These are phyloP conservation scores for Kuraishia piskuri DNA, from an alignment of 805 yeast species.

Conservation along the genomic window DNA sequence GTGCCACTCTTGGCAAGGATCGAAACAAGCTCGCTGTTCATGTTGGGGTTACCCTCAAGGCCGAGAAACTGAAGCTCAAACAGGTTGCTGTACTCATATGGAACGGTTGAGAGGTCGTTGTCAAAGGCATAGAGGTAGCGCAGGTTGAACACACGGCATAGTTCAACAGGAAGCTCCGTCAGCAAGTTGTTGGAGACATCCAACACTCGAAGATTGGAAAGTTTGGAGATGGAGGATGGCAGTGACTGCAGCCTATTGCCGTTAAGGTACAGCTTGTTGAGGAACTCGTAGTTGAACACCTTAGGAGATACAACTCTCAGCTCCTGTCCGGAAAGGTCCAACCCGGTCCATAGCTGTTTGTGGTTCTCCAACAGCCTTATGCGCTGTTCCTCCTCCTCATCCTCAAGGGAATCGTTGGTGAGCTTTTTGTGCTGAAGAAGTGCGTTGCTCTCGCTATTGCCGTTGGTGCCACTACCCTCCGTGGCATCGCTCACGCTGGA, in stretches of 20 bases:
- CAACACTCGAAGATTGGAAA: constrained; percentile 68
- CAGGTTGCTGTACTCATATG: constrained; percentile 78
- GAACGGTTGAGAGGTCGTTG: constrained; percentile 67
- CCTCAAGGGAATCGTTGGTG: constrained; percentile 24
- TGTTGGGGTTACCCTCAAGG: constrained; percentile 78
- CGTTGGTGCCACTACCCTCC: constrained; percentile 13
- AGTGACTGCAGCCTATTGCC: constrained; percentile 68
- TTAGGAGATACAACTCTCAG: constrained; percentile 61
- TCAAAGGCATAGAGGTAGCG: constrained; percentile 83
- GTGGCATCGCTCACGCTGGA: constrained; percentile 20
- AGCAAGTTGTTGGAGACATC: constrained; percentile 79
- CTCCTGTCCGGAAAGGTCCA: constrained; percentile 89
- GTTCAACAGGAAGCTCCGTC: constrained; percentile 67
- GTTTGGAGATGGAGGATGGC: constrained; percentile 60
- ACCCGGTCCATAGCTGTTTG: constrained; percentile 87
- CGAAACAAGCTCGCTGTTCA: constrained; percentile 56
- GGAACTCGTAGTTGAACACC: constrained; percentile 71
- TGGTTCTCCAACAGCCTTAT: constrained; percentile 50
- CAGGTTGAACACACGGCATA: constrained; percentile 76
- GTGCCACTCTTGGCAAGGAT: constrained; percentile 78
- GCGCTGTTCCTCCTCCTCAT: constrained; percentile 62
- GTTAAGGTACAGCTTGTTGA: constrained; percentile 79
- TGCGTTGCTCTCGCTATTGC: constrained; percentile 26
- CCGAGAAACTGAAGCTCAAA: constrained; percentile 84
- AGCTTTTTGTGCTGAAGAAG: constrained; percentile 28